phyloP scores from a whole-genome alignment of 2,329 filamentous ascomycete genomes.

The Trichoderma sp. region DNA sequence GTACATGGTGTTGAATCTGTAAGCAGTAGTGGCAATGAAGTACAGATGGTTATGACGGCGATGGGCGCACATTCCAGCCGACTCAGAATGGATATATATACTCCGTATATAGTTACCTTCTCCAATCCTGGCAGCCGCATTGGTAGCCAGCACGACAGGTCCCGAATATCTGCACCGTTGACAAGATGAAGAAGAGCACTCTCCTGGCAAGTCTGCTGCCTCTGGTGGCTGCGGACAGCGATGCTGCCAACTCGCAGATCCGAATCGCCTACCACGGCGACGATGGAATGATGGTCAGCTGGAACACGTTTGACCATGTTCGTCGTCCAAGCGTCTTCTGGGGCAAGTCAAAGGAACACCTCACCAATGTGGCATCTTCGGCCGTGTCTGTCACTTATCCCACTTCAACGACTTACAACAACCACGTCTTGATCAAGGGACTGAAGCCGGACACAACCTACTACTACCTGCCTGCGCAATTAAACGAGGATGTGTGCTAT shows the following conservation, averaged over 20 bases:
- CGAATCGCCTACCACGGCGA: conserved; percentile 4
- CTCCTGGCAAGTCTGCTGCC: neutral
- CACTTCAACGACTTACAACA: conserved; percentile 14
- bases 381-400: conserved; percentile 12
- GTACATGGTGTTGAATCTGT: neutral
- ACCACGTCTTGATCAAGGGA: conserved; percentile 10
- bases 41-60: neutral
- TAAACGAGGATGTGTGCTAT: neutral
- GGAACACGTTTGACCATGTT: conserved; percentile 12
- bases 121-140: neutral
- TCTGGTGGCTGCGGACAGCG: neutral
- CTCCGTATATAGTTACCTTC: neutral
- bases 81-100: neutral
- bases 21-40: neutral
- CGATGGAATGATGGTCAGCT: conserved; percentile 15
- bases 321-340: conserved; percentile 1
- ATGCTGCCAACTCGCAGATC: conserved; percentile 9
- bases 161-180: neutral
- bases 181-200: conserved; percentile 8
- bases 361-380: conserved; percentile 2
- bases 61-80: neutral
- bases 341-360: conserved; percentile 1
- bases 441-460: conserved; percentile 13
- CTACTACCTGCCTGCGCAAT: conserved; percentile 6
- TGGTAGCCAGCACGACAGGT: neutral